These are phyloP conservation scores for Hygrocybe coccinea DNA, from an alignment of 768 basidiomycete genomes.

Conservation along the genomic window DNA sequence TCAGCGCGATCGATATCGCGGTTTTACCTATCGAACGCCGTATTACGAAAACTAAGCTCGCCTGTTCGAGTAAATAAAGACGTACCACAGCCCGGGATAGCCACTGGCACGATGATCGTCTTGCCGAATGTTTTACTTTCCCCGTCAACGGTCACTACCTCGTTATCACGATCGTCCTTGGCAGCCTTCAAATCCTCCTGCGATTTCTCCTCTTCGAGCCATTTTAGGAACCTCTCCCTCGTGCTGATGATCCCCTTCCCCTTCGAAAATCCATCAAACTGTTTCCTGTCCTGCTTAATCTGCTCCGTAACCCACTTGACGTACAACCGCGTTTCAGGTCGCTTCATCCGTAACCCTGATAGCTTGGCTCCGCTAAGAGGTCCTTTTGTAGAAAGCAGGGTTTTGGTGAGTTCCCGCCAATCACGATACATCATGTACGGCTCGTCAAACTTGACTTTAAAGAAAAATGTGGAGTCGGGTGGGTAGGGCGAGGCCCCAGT, in stretches of 20 bases:
- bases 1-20: slow-evolving; percentile 70
- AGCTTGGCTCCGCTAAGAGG: slow-evolving; percentile 35
- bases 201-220: slow-evolving; percentile 52
- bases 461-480: slow-evolving; percentile 86
- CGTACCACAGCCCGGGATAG: slow-evolving; percentile 90
- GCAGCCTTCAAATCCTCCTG: slow-evolving; percentile 28
- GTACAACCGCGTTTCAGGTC: slow-evolving; percentile 76
- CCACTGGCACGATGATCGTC: slow-evolving; percentile 83
- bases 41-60: slow-evolving; percentile 13
- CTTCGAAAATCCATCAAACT: slow-evolving; percentile 60
- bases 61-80: slow-evolving; percentile 7
- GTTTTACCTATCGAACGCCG: slow-evolving; percentile 69
- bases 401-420: slow-evolving; percentile 91
- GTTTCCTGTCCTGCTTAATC: slow-evolving; percentile 53
- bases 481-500: slow-evolving; percentile 60
- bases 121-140: slow-evolving; percentile 44
- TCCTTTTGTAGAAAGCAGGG: slow-evolving; percentile 43
- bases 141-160: slow-evolving; percentile 17
- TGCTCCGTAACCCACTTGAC: slow-evolving; percentile 77
- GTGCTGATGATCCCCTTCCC: slow-evolving; percentile 84
- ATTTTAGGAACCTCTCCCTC: slow-evolving; percentile 72
- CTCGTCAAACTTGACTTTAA: slow-evolving; percentile 99
- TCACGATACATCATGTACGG: slow-evolving; percentile 99
- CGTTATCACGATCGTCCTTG: slow-evolving; percentile 28
- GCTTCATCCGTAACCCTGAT: slow-evolving; percentile 62